A percentile compares a stretch with the other conserved stretches of the same genome.
These are phyloP conservation scores for Erythrobasidium yunnanense DNA, from an alignment of 768 basidiomycete species.

Conservation along the genomic window DNA sequence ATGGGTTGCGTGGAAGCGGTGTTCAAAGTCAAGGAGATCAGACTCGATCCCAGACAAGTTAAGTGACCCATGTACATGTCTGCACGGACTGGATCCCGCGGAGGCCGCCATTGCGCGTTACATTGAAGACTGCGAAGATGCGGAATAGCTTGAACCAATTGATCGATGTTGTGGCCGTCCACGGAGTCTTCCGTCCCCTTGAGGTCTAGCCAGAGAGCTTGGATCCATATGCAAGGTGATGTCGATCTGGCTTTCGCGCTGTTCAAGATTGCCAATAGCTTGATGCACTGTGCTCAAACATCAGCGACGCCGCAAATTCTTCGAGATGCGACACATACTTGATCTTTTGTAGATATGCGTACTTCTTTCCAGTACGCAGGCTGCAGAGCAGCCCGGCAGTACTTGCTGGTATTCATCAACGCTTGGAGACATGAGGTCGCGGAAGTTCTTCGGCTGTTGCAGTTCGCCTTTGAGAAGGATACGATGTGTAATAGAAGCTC, in stretches of 20 bases:
- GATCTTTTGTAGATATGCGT: not conserved
- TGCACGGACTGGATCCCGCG: too few species aligned
- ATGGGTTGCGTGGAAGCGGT: not conserved
- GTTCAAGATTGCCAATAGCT: not conserved
- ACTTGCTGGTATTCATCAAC: too few species aligned
- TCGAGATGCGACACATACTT: not conserved
- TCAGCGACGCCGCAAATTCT: not conserved
- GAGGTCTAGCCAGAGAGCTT: not conserved
- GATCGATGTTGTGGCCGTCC: not conserved
- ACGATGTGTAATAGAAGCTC: too few species aligned
- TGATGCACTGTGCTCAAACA: not conserved
- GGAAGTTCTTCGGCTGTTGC: too few species aligned
- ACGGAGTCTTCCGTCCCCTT: not conserved
- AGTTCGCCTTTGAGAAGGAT: too few species aligned
- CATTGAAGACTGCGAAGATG: not conserved
- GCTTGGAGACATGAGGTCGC: too few species aligned
- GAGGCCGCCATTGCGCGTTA: not conserved
- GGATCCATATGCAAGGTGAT: not conserved
- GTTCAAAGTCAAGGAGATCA: not conserved
- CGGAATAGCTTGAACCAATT: not conserved
- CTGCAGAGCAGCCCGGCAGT: too few species aligned
- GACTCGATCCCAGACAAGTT: not conserved
- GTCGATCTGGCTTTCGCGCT: not conserved
- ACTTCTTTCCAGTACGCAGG: constrained; percentile 4
- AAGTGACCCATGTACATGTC: not conserved